Percentiles rank a stretch among this genome's conserved stretches.
Evolutionary conservation across 306 rosid genomes (phyloP).

Genomic region (Vigna hirtella): DNA sequence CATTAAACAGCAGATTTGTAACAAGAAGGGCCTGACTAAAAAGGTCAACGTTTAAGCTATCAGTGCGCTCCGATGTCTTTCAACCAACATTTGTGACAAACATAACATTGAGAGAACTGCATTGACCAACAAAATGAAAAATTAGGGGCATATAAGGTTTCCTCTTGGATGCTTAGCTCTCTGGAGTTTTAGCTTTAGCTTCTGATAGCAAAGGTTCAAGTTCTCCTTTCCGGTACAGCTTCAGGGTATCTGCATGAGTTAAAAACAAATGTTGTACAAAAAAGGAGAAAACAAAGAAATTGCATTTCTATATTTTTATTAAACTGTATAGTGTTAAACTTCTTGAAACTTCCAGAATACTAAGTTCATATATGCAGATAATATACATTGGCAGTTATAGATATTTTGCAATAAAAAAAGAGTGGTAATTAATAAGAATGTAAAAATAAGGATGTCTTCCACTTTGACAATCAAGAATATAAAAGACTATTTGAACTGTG

Average conservation of each 20-base stretch:
- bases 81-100: constrained; percentile 23
- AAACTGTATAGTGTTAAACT: background rate
- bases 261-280: constrained; percentile 27
- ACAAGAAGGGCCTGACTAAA: constrained; percentile 20
- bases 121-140: constrained; percentile 7
- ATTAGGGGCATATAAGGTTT: constrained; percentile 33
- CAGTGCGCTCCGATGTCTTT: constrained; percentile 30
- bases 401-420: constrained; percentile 20
- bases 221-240: constrained; percentile 83
- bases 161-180: constrained; percentile 44
- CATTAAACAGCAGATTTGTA: constrained; percentile 20
- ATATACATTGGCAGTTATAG: constrained; percentile 1
- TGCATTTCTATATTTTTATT: background rate
- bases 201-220: constrained; percentile 82
- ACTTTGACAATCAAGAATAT: constrained; percentile 19
- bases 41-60: constrained; percentile 10
- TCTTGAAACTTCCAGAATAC: constrained; percentile 25
- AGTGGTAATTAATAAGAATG: background rate
- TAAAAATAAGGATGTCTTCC: background rate
- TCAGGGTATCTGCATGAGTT: constrained; percentile 80
- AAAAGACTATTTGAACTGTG: constrained; percentile 2
- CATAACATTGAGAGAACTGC: constrained; percentile 19
- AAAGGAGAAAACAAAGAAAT: background rate
- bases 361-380: constrained; percentile 14
- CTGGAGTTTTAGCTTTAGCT: constrained; percentile 61